Base-by-base conservation (phyloP, 768 basidiomycete genomes). In the Leccinellum rugosiceps region DNA sequence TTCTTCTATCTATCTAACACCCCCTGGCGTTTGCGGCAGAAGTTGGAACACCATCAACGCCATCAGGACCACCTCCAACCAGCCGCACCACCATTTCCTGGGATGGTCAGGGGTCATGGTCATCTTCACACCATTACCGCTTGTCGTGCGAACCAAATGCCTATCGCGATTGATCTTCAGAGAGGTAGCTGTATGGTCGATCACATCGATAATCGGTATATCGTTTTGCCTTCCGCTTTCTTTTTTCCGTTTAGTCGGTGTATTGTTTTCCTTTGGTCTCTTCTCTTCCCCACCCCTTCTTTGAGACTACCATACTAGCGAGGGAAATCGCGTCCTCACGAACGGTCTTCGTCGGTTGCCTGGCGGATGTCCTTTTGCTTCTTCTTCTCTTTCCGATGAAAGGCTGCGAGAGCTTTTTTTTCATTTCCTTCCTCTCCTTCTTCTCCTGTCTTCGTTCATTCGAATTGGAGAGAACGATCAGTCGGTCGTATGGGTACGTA, bases 121-220 rank as follows among this genome's bases (percentile, higher is more conserved):
- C 17, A n/a, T 38, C 9, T 38, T 38, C 35, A 38, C 35, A 38
- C 35, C 35, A 38, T 38, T 17, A 38, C 17, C 35, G n/a, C n/a
- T 38, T 38, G 17, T 25, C 51, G 63, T 64, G 59, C 46, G 57
- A 65, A 63, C 28, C 2, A 15, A 1, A 19, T 60, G 45, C 60
- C 52, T 57, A 65, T 63, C 65, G 61, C 19, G 46, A 31, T 32
- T 63, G 60, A 72, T 71, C 65, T 70, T 62, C 19, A 59, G 60
- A 63, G 61, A 41, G 4, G 8, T 50, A 48, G 35, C 17, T 38
- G 17, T 35, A 26, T n/a, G 34, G 21, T 19, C 53, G 14, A 48
- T 38, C 25, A 41, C 51, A 60, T 58, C 57, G 67, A 69, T 69
- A 69, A 66, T 58, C 17, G 44, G 6, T 6, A 8, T 38, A n/a